Percentiles rank a stretch among this genome's conserved stretches.
phyloP scores from a whole-genome alignment of 2,329 filamentous ascomycete species.

The Fusarium oligoseptatum region DNA sequence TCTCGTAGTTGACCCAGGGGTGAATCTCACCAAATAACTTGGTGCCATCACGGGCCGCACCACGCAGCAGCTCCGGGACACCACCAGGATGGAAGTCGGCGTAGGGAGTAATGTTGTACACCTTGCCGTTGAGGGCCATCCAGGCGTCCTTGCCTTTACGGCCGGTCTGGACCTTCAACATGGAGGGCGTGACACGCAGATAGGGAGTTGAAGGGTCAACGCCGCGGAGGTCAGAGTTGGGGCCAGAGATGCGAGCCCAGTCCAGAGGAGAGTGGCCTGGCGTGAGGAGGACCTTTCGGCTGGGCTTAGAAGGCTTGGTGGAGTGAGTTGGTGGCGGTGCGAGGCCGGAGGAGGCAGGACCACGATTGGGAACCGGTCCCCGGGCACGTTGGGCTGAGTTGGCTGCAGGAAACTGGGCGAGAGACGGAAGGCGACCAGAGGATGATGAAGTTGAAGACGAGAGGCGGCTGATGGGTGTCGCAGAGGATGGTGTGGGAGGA shows the following conservation, averaged over 20 bases:
- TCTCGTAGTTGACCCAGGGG: slow-evolving; percentile 80
- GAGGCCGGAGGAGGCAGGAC: slow-evolving; percentile 56
- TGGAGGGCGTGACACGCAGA: slow-evolving; percentile 83
- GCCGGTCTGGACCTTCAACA: slow-evolving; percentile 83
- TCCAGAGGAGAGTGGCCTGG: slow-evolving; percentile 95
- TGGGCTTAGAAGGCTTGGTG: slow-evolving; percentile 66
- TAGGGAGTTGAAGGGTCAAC: slow-evolving; percentile 65
- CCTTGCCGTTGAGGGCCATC: slow-evolving; percentile 89
- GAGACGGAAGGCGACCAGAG: slow-evolving; percentile 49
- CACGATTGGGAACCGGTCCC: slow-evolving; percentile 58
- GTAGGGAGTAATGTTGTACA: slow-evolving; percentile 96
- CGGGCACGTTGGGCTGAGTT: slow-evolving; percentile 66
- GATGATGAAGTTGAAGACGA: slow-evolving; percentile 44
- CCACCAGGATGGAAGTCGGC: slow-evolving; percentile 92
- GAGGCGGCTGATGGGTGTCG: slow-evolving; percentile 46
- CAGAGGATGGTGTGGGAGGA: slow-evolving; percentile 30
- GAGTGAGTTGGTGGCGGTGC: slow-evolving; percentile 69
- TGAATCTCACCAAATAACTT: slow-evolving; percentile 76
- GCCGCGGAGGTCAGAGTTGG: slow-evolving; percentile 76
- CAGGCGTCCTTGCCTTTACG: slow-evolving; percentile 89
- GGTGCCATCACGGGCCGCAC: slow-evolving; percentile 72
- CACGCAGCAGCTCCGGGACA: slow-evolving; percentile 76
- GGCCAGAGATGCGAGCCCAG: slow-evolving; percentile 85
- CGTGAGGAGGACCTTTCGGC: slow-evolving; percentile 81
- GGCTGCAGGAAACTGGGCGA: slow-evolving; percentile 62